Base-by-base conservation (phyloP, 306 rosid genomes). In the Cucurbita moschata region DNA sequence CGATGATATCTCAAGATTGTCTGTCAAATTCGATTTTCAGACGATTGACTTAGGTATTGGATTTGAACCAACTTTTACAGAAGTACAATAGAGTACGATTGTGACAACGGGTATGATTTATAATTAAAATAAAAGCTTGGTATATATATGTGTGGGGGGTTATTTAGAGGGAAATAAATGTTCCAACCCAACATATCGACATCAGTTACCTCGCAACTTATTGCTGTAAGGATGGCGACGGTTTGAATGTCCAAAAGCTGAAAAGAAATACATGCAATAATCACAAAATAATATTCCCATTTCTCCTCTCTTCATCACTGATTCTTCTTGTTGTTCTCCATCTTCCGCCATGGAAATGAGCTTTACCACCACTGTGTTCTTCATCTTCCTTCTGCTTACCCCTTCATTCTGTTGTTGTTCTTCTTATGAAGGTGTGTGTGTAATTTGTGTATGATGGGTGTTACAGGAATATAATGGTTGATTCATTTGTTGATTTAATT, bases 171-270 rank as follows among this genome's bases (percentile, higher is more conserved):
- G 80, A 81, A 87, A 84, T 86, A 75, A 83, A 89, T 80, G 80
- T 71, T 76, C 82, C 84, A 82, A 72, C 88, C 82, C 84, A 74
- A 84, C 84, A 81, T 78, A 69, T 77, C 83, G 61, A 75, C 81
- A 72, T 83, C 88, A 3, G 42, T 67, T 79, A 63, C 85, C 81
- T 53, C 53, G 38, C 87, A 79, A 83, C 54, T 78, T 78, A 82
- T 81, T 90, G 89, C 85, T 79, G 81, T 81, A 82, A 79, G 67
- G 91, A 88, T 82, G 75, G 78, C 39, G 83, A 88, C 72, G 65
- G 81, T 78, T 82, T 82, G 72, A 67, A 78, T 83, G 72, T 51
- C 73, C 79, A 77, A 77, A 77, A 50, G 76, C 80, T 65, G 46
- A 72, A 43, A 40, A 77, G 40, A 42, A 75, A 61, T 55, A 23